Evolutionary conservation across 2,329 filamentous ascomycete species (phyloP).

Genomic region (Rosellinia necatrix): DNA sequence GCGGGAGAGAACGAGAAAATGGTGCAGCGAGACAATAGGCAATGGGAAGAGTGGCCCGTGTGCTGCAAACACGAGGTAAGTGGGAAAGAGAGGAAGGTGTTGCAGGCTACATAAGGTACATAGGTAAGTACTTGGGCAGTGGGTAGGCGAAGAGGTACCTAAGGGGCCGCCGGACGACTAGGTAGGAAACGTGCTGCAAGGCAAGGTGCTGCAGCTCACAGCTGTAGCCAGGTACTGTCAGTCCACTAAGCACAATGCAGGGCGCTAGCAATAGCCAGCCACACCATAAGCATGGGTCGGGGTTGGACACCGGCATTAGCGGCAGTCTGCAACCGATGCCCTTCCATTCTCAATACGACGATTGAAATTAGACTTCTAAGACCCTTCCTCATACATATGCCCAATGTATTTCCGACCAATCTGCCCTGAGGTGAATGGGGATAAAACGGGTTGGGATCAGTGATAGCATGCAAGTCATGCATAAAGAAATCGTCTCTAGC

Average conservation of each 20-base stretch:
- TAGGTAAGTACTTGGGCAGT: too few relatives aligned
- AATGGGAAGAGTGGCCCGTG: constrained; percentile 17
- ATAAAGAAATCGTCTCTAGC: background rate
- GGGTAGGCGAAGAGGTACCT: too few relatives aligned
- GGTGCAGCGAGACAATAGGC: constrained; percentile 1
- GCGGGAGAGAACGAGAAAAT: constrained; percentile 11
- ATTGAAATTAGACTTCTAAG: constrained; percentile 2
- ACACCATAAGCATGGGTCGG: background rate
- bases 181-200: too few relatives aligned
- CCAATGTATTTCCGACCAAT: background rate
- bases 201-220: background rate
- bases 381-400: background rate
- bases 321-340: too few relatives aligned
- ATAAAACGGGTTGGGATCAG: background rate
- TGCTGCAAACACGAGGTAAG: constrained; percentile 12
- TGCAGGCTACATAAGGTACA: background rate
- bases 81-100: background rate
- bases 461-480: background rate
- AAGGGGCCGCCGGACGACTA: too few relatives aligned
- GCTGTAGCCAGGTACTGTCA: constrained; percentile 15
- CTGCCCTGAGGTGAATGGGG: background rate
- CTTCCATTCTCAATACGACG: background rate
- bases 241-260: too few relatives aligned
- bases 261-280: constrained; percentile 12
- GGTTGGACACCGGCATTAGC: too few relatives aligned